Evolutionary conservation across 2,329 filamentous ascomycete species (phyloP).

Genomic region (Aspergillus alliaceus): DNA sequence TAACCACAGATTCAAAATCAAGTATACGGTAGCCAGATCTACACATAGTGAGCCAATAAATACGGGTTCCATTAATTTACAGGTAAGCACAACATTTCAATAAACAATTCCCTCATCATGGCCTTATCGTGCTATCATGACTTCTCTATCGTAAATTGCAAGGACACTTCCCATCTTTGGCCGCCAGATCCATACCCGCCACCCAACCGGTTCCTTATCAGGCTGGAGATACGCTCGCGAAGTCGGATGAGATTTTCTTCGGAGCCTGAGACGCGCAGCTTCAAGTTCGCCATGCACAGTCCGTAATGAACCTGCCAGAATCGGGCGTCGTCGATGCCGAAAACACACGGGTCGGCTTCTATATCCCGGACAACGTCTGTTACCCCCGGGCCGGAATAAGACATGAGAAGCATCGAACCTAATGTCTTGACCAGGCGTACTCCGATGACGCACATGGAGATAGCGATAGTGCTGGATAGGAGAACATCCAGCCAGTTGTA

Average conservation of each 20-base stretch:
- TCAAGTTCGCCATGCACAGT: conserved; percentile 91
- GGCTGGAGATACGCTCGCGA: conserved; percentile 70
- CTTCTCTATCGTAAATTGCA: conserved; percentile 68
- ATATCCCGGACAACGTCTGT: conserved; percentile 81
- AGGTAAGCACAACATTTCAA: neutral
- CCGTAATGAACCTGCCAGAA: conserved; percentile 99
- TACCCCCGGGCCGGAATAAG: conserved; percentile 65
- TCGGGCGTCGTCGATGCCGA: conserved; percentile 80
- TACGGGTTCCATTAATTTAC: neutral
- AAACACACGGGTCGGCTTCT: conserved; percentile 73
- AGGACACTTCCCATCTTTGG: conserved; percentile 88
- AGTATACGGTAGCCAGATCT: neutral
- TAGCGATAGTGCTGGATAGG: conserved; percentile 76
- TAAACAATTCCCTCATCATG: neutral
- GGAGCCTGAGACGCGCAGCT: conserved; percentile 69
- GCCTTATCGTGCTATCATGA: conserved; percentile 25
- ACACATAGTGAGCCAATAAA: neutral
- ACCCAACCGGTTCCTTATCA: conserved; percentile 82
- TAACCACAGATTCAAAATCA: too few relatives aligned
- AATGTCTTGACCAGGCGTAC: conserved; percentile 80
- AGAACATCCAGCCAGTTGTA: conserved; percentile 81
- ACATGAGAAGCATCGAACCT: conserved; percentile 95
- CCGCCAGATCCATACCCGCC: conserved; percentile 81
- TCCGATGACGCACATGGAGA: conserved; percentile 86
- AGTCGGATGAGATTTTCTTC: conserved; percentile 72